phyloP scores from a whole-genome alignment of 1,284 basidiomycete species.

The Pseudozyma sp. region DNA sequence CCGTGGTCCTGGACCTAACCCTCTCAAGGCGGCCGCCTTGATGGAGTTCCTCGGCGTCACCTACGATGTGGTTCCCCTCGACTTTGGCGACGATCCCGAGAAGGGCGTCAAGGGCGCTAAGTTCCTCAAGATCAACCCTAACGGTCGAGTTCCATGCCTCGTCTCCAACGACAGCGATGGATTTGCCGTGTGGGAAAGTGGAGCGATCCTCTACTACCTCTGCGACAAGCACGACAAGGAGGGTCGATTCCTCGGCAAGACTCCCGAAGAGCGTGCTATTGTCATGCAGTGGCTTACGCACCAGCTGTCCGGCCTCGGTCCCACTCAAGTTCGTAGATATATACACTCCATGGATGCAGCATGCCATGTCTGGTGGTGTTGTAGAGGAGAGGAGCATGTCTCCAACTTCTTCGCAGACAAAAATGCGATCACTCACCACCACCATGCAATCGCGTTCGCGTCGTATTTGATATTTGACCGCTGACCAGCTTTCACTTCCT shows the following conservation, averaged over 20 bases:
- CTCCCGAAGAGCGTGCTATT: slow-evolving; percentile 43
- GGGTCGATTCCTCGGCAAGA: slow-evolving; percentile 47
- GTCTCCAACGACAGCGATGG: slow-evolving; percentile 59
- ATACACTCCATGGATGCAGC: no score
- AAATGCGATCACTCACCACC: no score
- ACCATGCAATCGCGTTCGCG: no score
- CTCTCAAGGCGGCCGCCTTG: slow-evolving; percentile 57
- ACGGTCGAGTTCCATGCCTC: slow-evolving; percentile 59
- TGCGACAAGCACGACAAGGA: slow-evolving; percentile 58
- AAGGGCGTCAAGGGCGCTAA: slow-evolving; percentile 62
- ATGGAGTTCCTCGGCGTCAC: slow-evolving; percentile 59
- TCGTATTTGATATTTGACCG: not conserved
- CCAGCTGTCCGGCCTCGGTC: slow-evolving; percentile 57
- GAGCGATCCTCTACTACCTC: slow-evolving; percentile 61
- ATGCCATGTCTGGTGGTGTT: no score
- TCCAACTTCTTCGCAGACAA: no score
- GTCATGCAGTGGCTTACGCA: slow-evolving; percentile 56
- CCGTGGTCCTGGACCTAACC: slow-evolving; percentile 59
- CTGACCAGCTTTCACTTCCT: not conserved
- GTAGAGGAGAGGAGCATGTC: no score
- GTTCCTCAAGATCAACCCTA: slow-evolving; percentile 58
- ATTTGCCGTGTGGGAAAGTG: slow-evolving; percentile 58
- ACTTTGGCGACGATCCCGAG: slow-evolving; percentile 56
- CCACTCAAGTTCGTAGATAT: slow-evolving; percentile 27
- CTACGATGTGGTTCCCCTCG: slow-evolving; percentile 56